Percentiles rank a stretch among this genome's conserved stretches.
phyloP scores from a whole-genome alignment of 257 asterid species.

The Solanum pinnatisectum region DNA sequence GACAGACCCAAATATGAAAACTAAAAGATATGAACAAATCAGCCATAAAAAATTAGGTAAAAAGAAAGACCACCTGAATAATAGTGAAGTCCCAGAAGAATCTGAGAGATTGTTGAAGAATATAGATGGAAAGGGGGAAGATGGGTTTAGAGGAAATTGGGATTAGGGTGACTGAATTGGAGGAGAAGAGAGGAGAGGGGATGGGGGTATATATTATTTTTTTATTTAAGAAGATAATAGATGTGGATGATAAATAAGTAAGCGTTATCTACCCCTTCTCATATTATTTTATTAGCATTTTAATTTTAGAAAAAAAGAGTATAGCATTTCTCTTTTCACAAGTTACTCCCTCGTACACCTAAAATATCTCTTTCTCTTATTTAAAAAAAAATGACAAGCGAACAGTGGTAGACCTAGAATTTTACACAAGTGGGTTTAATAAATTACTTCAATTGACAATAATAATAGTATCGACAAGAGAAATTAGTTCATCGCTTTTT shows the following conservation, averaged over 20 bases:
- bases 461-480: not conserved
- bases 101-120: not conserved
- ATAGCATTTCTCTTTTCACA: not conserved
- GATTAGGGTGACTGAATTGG: not conserved
- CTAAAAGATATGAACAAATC: not conserved
- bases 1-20: not conserved
- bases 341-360: not conserved
- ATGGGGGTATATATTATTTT: not conserved
- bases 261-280: not conserved
- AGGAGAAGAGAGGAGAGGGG: not conserved
- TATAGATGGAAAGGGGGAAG: not conserved
- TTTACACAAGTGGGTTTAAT: not conserved
- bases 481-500: not conserved
- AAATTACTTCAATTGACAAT: not conserved
- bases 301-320: not conserved
- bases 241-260: not conserved
- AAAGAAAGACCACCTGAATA: not conserved
- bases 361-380: not conserved
- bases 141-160: not conserved
- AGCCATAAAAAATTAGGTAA: not conserved
- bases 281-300: not conserved
- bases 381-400: not conserved
- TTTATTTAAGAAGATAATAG: not conserved
- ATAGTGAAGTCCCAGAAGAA: not conserved
- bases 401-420: not conserved